These are phyloP conservation scores for Starmerella bombicola DNA, from an alignment of 805 yeast species.

Conservation along the genomic window DNA sequence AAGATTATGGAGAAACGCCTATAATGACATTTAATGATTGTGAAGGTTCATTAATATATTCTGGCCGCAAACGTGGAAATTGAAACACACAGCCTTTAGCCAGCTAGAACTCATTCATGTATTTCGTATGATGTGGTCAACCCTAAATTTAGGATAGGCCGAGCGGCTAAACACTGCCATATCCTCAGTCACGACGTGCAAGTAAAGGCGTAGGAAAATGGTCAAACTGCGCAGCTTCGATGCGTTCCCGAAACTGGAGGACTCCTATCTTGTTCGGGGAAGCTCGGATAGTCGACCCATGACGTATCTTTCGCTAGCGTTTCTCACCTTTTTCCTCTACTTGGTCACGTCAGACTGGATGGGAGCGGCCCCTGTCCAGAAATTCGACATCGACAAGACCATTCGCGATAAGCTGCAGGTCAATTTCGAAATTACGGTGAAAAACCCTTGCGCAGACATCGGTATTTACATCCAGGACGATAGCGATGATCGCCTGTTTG, in stretches of 20 bases:
- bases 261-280: slow-evolving; percentile 61
- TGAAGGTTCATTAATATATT: too few relatives aligned
- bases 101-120: too few relatives aligned
- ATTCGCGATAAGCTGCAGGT: slow-evolving; percentile 49
- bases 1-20: slow-evolving; percentile 30
- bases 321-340: slow-evolving; percentile 57
- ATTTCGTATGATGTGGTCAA: too few relatives aligned
- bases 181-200: too few relatives aligned
- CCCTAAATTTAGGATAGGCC: too few relatives aligned
- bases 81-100: too few relatives aligned
- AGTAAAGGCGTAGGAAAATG: too few relatives aligned
- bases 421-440: slow-evolving; percentile 68
- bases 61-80: too few relatives aligned
- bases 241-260: slow-evolving; percentile 63
- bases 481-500: slow-evolving; percentile 66
- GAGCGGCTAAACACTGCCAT: too few relatives aligned
- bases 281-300: slow-evolving; percentile 25
- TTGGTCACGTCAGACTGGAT: slow-evolving; percentile 72
- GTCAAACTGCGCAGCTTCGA: slow-evolving; percentile 44
- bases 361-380: slow-evolving; percentile 70
- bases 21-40: slow-evolving; percentile 7
- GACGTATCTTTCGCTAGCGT: neutral
- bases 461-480: slow-evolving; percentile 66
- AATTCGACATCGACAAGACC: slow-evolving; percentile 57
- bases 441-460: slow-evolving; percentile 68